Base-by-base conservation (phyloP, 2,329 filamentous ascomycete species). In the Fusarium fracticaudum region DNA sequence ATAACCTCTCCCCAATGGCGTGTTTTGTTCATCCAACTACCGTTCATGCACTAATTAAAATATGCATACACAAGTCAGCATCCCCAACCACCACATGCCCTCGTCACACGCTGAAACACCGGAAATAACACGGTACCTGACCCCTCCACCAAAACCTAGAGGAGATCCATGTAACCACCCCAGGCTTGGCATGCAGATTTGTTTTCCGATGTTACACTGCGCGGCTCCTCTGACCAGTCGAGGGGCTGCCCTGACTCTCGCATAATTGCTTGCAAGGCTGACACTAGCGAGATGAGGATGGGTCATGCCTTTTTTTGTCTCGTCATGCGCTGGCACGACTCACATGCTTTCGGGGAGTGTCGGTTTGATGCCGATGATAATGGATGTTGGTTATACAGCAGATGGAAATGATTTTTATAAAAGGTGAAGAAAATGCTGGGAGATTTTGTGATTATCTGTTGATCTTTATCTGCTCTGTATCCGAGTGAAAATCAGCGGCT, bases 271-370 rank as follows among this genome's bases (percentile, higher is more conserved):
- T 24, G 48, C 38, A 37, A 63, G 29, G 48, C 44, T 55, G 48
- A 44, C 64, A 35, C 11, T 40, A 20, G 33, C 26, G 66, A 38
- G 31, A 43, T 45, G 29, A 26, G 31, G 9, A 29, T 47, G 59
- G 47, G 43, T 58, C 60, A 71, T 50, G 35, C 37, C 40, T 38
- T 70, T 64, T 38, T 33, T 71, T 65, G 37, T 26, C 31, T 38
- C 24, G 67, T 71, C 67, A 70, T 70, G 67, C 45, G 67, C 47
- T 70, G 67, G 53, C 67, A 54, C 33, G 45, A 66, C 31, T 64
- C 26, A n/a, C 47, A 58, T 66, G 18, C 13, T 22, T n/a, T 50
- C 71, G 71, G 71, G 71, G 71, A 73, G 60, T 70, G 41, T 73
- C 71, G 71, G 69, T 70, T 44, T 50, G 38, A 35, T 43, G 33